These are phyloP conservation scores for Tympanopsis confertula DNA, from an alignment of 2,329 filamentous ascomycete species.

Conservation along the genomic window DNA sequence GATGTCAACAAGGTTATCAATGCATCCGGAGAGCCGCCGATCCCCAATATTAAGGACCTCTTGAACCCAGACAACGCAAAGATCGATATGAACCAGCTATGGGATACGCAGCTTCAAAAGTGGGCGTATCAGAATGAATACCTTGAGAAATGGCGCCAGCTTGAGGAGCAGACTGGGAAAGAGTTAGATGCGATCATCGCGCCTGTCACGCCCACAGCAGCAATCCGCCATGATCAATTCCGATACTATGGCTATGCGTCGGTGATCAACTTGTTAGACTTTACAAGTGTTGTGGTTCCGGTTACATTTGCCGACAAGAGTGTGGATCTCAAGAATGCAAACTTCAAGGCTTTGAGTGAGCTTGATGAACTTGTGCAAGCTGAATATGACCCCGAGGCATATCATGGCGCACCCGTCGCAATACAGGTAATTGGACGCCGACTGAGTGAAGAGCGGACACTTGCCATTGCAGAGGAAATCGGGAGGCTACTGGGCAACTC, in stretches of 20 bases:
- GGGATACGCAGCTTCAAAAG: slow-evolving; percentile 14
- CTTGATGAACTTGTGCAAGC: slow-evolving; percentile 9
- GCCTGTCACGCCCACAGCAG: slow-evolving; percentile 26
- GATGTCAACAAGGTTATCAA: slow-evolving; percentile 14
- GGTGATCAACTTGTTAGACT: slow-evolving; percentile 24
- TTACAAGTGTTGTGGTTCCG: slow-evolving; percentile 28
- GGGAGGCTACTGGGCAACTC: slow-evolving; percentile 18
- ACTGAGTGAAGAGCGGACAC: slow-evolving; percentile 11
- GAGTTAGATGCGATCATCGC: slow-evolving; percentile 25
- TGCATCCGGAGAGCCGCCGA: slow-evolving; percentile 21
- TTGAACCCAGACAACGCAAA: slow-evolving; percentile 9
- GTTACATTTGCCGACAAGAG: slow-evolving; percentile 27
- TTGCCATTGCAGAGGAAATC: slow-evolving; percentile 21
- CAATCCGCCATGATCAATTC: slow-evolving; percentile 22
- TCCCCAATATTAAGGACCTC: slow-evolving; percentile 18
- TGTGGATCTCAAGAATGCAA: slow-evolving; percentile 14
- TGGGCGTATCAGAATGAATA: slow-evolving; percentile 20
- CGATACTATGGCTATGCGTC: slow-evolving; percentile 23
- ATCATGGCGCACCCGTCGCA: slow-evolving; percentile 11
- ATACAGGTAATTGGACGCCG: slow-evolving; percentile 13
- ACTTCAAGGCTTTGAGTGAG: slow-evolving; percentile 8
- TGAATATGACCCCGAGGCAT: slow-evolving; percentile 12
- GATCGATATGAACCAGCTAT: slow-evolving; percentile 12
- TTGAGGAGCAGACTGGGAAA: slow-evolving; percentile 5
- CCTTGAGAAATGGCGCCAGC: slow-evolving; percentile 13